Base-by-base conservation (phyloP, 208 protist genomes). In the Leishmania martiniquensis region DNA sequence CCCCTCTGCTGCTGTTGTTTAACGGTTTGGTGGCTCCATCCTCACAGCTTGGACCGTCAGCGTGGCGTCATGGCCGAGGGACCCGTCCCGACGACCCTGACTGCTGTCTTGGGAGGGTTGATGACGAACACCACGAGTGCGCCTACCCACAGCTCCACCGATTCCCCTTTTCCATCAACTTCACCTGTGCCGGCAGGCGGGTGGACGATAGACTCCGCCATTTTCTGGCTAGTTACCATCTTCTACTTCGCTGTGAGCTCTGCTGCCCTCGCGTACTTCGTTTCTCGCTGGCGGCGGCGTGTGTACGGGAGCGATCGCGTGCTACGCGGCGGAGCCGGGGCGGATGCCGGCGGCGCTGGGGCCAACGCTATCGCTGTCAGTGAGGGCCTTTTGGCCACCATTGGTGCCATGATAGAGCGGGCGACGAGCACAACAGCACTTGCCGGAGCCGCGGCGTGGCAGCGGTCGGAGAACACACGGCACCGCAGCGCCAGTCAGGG, bases 341-440 rank as follows among this genome's bases (percentile, higher is more conserved):
- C 32, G 20, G 71, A 77, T n/a, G 51, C 25, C 1, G 55, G 49
- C 34, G 25, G 72, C 22, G 34, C 42, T 29, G 42, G 13, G 9
- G 22, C 22, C 42, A 22, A 68, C 25, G 10, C 37, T 22, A 49
- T n/a, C 72, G 67, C 32, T 15, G 54, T 22, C 22, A 59, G 59
- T 13, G 72, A 63, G 17, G 79, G 73, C 51, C 72, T 83, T n/a
- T 17, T 83, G 55, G 67, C 79, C 32, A 71, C 68, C 13, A 71
- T 83, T 29, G 42, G 65, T 12, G 63, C 79, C 13, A 74, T 83
- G 6, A 83, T 83, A n/a, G 79, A 83, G 39, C 73, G 79, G 7
- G 79, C 72, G 34, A 78, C 47, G 32, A 78, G 76, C 63, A 70
- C 55, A 22, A 57, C 73, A 1, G 73, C 79, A 5, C 73, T 83